phyloP scores from a whole-genome alignment of 2,329 filamentous ascomycete genomes.

The Aspergillus pseudoterreus region DNA sequence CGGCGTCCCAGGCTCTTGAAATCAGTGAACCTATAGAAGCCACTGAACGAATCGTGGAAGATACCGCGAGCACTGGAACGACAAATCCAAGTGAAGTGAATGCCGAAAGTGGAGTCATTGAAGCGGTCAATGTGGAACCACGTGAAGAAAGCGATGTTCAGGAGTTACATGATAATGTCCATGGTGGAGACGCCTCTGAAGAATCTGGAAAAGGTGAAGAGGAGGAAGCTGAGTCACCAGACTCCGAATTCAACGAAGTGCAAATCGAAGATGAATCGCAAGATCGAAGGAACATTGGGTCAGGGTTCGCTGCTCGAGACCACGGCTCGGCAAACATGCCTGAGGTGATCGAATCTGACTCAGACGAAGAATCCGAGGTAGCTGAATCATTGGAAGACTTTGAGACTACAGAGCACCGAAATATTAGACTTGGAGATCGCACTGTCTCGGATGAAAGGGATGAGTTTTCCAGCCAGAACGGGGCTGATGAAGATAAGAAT shows the following conservation, averaged over 20 bases:
- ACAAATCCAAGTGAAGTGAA: neutral
- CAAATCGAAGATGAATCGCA: slow-evolving; percentile 21
- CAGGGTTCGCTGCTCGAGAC: too few relatives aligned
- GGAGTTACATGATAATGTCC: neutral
- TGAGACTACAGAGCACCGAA: neutral
- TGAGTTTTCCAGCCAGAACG: slow-evolving; percentile 2
- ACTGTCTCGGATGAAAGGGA: neutral
- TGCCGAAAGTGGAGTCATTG: neutral
- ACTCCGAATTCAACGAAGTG: slow-evolving; percentile 16
- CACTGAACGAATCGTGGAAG: too few relatives aligned
- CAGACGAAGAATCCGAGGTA: slow-evolving; percentile 1
- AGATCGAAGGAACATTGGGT: neutral
- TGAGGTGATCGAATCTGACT: neutral
- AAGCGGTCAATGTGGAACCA: neutral
- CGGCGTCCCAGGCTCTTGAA: too few relatives aligned
- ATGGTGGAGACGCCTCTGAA: neutral
- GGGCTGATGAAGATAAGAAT: slow-evolving; percentile 4
- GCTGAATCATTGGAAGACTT: slow-evolving; percentile 1
- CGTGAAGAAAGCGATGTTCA: neutral
- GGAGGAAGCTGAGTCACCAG: neutral
- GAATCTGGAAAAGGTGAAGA: slow-evolving; percentile 1
- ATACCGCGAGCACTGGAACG: neutral
- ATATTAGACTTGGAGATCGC: slow-evolving; percentile 1
- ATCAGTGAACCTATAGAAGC: too few relatives aligned
- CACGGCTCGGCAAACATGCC: neutral